phyloP scores from a whole-genome alignment of 2,329 filamentous ascomycete species.

The Nemania diffusa region DNA sequence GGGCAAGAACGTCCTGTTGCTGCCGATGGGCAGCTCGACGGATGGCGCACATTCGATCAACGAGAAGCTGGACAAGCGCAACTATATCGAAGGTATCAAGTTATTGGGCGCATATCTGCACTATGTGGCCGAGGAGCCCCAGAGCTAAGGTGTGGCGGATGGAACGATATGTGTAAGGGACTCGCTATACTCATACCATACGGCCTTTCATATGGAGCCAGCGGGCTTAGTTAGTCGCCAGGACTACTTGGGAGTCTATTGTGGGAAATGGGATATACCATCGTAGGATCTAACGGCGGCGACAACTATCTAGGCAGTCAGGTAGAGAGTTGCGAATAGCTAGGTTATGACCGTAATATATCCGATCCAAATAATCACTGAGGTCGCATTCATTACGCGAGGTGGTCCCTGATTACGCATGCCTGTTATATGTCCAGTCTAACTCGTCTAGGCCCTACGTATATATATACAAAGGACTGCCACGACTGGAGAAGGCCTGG shows the following conservation, averaged over 20 bases:
- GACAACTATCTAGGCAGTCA: background rate
- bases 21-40: slow-evolving; percentile 97
- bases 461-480: background rate
- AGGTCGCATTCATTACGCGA: too few species aligned
- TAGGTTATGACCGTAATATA: background rate
- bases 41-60: slow-evolving; percentile 98
- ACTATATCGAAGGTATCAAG: slow-evolving; percentile 99
- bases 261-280: background rate
- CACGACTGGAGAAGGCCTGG: too few species aligned
- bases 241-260: background rate
- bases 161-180: background rate
- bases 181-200: background rate
- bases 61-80: slow-evolving; percentile 95
- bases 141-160: slow-evolving; percentile 30
- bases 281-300: background rate
- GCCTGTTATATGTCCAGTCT: background rate
- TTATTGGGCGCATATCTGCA: slow-evolving; percentile 93
- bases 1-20: slow-evolving; percentile 93
- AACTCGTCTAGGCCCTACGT: background rate
- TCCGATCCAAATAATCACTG: background rate
- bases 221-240: background rate
- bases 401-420: background rate
- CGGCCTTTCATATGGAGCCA: background rate
- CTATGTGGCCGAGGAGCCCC: slow-evolving; percentile 90
- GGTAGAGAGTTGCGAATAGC: background rate